Evolutionary conservation across 2,329 filamentous ascomycete genomes (phyloP).

Genomic region (Aspergillus sp.): DNA sequence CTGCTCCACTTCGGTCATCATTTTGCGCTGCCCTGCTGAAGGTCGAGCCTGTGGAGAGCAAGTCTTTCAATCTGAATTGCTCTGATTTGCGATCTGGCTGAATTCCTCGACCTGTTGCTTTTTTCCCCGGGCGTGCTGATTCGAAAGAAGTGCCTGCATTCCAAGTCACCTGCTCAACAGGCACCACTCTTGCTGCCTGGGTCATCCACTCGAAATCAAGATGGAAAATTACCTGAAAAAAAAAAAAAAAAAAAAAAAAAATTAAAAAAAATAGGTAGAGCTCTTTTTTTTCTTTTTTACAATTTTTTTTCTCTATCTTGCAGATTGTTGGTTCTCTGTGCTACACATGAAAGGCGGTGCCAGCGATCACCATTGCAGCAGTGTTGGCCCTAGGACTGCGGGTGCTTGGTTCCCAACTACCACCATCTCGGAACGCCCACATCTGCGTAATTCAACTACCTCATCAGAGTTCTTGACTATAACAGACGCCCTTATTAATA

Average conservation of each 20-base stretch:
- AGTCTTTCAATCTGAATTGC: background rate
- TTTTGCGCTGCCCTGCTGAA: background rate
- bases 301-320: background rate
- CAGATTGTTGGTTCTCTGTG: background rate
- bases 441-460: background rate
- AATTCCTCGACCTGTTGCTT: background rate
- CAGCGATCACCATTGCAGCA: background rate
- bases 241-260: too few species aligned
- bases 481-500: background rate
- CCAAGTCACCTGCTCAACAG: background rate
- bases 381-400: background rate
- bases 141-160: background rate
- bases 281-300: too few species aligned
- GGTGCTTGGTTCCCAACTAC: background rate
- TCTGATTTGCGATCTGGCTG: background rate
- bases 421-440: background rate
- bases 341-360: background rate
- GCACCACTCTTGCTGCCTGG: slow-evolving; percentile 7
- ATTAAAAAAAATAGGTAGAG: too few species aligned
- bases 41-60: background rate
- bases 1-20: background rate
- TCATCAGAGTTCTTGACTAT: background rate
- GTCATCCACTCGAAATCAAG: background rate
- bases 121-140: background rate
- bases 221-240: background rate